These are phyloP conservation scores for Paraconiothyrium brasiliense DNA, from an alignment of 2,329 filamentous ascomycete genomes.

Conservation along the genomic window DNA sequence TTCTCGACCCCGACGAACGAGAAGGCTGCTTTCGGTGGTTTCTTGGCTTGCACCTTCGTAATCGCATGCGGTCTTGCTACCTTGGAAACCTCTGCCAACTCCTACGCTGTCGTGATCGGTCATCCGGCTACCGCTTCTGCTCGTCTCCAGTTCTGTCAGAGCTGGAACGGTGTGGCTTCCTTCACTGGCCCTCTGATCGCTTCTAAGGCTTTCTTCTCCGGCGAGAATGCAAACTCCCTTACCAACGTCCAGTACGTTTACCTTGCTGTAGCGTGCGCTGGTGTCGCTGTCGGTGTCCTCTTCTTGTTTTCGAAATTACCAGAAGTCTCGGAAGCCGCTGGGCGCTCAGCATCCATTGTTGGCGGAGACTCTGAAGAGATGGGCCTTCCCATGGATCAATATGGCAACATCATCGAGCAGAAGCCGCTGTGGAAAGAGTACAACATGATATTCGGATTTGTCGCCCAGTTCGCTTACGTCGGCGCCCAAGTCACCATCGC, in stretches of 20 bases:
- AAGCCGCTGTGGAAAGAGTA: conserved; percentile 30
- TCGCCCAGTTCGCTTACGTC: conserved; percentile 64
- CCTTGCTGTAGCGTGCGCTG: conserved; percentile 66
- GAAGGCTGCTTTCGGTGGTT: conserved; percentile 64
- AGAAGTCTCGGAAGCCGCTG: conserved; percentile 63
- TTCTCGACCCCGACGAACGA: conserved; percentile 58
- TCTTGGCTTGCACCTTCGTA: conserved; percentile 66
- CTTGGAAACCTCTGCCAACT: conserved; percentile 65
- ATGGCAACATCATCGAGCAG: conserved; percentile 10
- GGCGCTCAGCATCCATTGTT: conserved; percentile 8
- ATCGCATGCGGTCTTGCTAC: conserved; percentile 65
- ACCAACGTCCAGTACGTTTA: conserved; percentile 67
- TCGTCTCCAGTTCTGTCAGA: conserved; percentile 66
- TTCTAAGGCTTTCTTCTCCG: conserved; percentile 62
- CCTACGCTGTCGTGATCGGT: conserved; percentile 66
- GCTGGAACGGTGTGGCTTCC: conserved; percentile 65
- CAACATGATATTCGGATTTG: conserved; percentile 58
- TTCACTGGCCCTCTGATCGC: conserved; percentile 65
- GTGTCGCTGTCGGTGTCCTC: conserved; percentile 61
- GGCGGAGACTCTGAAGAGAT: conserved; percentile 10
- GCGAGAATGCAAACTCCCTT: conserved; percentile 45
- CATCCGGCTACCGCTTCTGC: conserved; percentile 65
- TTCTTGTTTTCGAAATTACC: conserved; percentile 68
- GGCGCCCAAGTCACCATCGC: conserved; percentile 65
- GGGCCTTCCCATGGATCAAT: conserved; percentile 5